These are phyloP conservation scores for Talaromyces marneffei DNA, from an alignment of 2,329 filamentous ascomycete species.

Conservation along the genomic window DNA sequence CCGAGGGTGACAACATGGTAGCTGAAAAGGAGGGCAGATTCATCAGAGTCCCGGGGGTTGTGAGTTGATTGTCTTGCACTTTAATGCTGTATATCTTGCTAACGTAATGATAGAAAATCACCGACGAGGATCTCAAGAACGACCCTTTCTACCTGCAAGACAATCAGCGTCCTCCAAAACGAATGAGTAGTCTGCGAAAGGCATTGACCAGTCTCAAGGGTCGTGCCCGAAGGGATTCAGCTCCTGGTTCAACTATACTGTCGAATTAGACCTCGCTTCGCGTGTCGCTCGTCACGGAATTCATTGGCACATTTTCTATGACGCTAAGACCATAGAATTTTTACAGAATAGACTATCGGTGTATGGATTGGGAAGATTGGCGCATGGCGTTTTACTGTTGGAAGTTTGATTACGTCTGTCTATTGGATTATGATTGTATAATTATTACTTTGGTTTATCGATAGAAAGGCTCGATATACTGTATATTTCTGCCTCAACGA, in stretches of 20 bases:
- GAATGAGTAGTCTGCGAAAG: conserved; percentile 14
- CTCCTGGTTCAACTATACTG: background rate
- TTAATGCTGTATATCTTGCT: background rate
- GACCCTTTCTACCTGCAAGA: conserved; percentile 31
- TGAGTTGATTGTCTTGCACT: conserved; percentile 42
- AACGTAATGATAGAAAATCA: conserved; percentile 30
- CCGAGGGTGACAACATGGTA: conserved; percentile 84
- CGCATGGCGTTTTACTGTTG: background rate
- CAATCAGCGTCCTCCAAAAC: conserved; percentile 11
- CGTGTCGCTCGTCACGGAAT: background rate
- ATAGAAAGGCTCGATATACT: background rate
- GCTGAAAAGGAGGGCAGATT: conserved; percentile 61
- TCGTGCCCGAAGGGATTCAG: conserved; percentile 10
- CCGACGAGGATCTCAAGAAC: conserved; percentile 36
- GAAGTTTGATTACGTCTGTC: background rate
- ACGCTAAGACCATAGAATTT: background rate
- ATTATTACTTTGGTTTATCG: background rate
- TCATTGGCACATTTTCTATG: background rate
- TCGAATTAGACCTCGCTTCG: background rate
- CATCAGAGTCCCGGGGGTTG: conserved; percentile 66
- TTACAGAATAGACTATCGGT: background rate
- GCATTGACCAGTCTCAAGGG: conserved; percentile 13
- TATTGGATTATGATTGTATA: background rate
- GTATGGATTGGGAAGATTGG: background rate
- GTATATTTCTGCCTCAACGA: background rate